A percentile compares a stretch with the other conserved stretches of the same genome.
phyloP scores from a whole-genome alignment of 768 basidiomycete species.

The Mycena chlorophos region DNA sequence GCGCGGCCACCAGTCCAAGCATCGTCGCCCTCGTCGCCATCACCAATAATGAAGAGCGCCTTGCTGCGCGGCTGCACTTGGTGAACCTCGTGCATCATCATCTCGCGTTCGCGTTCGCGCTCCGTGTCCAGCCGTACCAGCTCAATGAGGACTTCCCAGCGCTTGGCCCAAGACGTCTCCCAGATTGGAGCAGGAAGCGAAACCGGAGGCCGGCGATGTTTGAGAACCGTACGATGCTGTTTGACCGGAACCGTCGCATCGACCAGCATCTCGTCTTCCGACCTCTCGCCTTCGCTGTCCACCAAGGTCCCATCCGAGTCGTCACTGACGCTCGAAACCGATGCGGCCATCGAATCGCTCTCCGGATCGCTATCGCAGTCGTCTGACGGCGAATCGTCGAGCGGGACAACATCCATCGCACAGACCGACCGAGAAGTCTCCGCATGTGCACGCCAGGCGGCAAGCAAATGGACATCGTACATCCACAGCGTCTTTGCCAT shows the following conservation, averaged over 20 bases:
- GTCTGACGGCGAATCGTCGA: slow-evolving; percentile 8
- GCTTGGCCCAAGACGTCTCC: slow-evolving; percentile 52
- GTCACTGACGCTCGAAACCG: slow-evolving; percentile 38
- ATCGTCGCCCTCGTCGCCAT: slow-evolving; percentile 5
- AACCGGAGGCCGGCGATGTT: background rate
- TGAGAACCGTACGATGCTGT: background rate
- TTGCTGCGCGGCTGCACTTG: background rate
- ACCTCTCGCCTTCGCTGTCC: slow-evolving; percentile 42
- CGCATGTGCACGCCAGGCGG: slow-evolving; percentile 16
- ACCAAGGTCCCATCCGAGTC: slow-evolving; percentile 62
- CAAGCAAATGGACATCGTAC: slow-evolving; percentile 51
- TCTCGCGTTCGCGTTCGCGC: slow-evolving; percentile 10
- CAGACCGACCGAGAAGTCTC: no score
- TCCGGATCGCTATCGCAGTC: slow-evolving; percentile 32
- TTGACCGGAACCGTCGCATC: slow-evolving; percentile 14
- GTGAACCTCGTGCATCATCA: no score
- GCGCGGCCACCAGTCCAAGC: background rate
- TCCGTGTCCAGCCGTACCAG: slow-evolving; percentile 37
- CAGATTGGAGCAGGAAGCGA: slow-evolving; percentile 27
- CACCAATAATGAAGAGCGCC: slow-evolving; percentile 21
- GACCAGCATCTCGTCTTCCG: slow-evolving; percentile 15
- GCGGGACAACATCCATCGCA: background rate
- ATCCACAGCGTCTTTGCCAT: slow-evolving; percentile 67
- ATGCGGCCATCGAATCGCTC: slow-evolving; percentile 33
- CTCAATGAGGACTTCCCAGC: slow-evolving; percentile 53